These are phyloP conservation scores for Karstenula rhodostoma DNA, from an alignment of 2,329 filamentous ascomycete species.

Conservation along the genomic window DNA sequence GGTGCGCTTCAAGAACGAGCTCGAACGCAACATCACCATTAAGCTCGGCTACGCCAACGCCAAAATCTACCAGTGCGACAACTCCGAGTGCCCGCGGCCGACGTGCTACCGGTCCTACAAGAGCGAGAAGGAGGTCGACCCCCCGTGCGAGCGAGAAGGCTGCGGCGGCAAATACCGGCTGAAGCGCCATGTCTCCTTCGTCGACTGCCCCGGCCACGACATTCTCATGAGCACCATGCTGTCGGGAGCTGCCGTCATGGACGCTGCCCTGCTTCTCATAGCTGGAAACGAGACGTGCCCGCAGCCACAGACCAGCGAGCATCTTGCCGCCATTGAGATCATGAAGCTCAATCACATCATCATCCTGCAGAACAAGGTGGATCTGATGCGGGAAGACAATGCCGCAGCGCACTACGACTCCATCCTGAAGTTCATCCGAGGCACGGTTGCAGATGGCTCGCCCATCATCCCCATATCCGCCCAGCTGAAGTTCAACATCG, in stretches of 20 bases:
- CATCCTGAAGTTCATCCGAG: conserved; percentile 97
- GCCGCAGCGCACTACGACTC: conserved; percentile 95
- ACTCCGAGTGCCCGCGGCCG: conserved; percentile 85
- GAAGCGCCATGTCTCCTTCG: conserved; percentile 75
- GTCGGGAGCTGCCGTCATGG: conserved; percentile 99
- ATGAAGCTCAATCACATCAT: conserved; percentile 99
- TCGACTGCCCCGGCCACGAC: conserved; percentile 99
- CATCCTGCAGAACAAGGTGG: conserved; percentile 99
- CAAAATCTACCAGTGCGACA: conserved; percentile 99
- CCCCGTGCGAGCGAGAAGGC: conserved; percentile 91
- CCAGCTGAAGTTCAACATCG: conserved; percentile 99
- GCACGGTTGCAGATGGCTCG: conserved; percentile 92
- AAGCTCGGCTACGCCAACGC: conserved; percentile 99
- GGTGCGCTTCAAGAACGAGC: conserved; percentile 99
- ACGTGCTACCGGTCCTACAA: conserved; percentile 97
- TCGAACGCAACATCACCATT: conserved; percentile 99
- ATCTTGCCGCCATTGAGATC: conserved; percentile 98
- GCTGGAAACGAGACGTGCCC: conserved; percentile 98
- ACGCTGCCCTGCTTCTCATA: conserved; percentile 93
- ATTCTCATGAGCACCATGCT: conserved; percentile 99
- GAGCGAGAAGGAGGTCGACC: conserved; percentile 98
- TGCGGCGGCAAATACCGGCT: conserved; percentile 88
- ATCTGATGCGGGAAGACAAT: conserved; percentile 95
- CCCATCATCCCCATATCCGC: conserved; percentile 97
- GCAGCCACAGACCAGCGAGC: conserved; percentile 97